These are phyloP conservation scores for Mitragyna speciosa DNA, from an alignment of 257 asterid genomes.

Conservation along the genomic window DNA sequence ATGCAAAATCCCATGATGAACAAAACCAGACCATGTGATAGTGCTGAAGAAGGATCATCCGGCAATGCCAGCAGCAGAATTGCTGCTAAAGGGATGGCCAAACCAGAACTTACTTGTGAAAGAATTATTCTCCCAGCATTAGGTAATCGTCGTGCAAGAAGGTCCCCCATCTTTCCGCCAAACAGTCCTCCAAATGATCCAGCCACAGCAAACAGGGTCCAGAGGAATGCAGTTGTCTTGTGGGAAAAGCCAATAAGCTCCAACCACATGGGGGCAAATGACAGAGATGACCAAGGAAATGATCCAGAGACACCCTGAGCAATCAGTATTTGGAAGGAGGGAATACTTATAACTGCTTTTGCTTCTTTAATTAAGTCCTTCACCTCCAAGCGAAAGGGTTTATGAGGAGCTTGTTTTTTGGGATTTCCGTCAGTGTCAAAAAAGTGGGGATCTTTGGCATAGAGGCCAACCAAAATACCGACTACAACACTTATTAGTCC, in stretches of 20 bases:
- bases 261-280: constrained; percentile 82
- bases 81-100: constrained; percentile 76
- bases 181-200: constrained; percentile 66
- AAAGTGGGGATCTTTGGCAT: constrained; percentile 73
- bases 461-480: constrained; percentile 58
- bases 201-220: constrained; percentile 62
- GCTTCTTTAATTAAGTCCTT: constrained; percentile 61
- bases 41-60: constrained; percentile 56
- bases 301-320: constrained; percentile 84
- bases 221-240: constrained; percentile 55
- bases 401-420: constrained; percentile 37
- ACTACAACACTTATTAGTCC: constrained; percentile 58
- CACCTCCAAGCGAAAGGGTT: constrained; percentile 44
- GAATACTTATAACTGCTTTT: constrained; percentile 58
- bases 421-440: constrained; percentile 31
- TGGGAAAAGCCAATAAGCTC: constrained; percentile 91
- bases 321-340: constrained; percentile 63
- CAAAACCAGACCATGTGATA: constrained; percentile 62
- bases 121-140: constrained; percentile 74
- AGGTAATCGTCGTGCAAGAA: constrained; percentile 58
- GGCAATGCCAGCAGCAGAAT: constrained; percentile 70
- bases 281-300: constrained; percentile 69
- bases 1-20: constrained; percentile 62
- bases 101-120: constrained; percentile 81
- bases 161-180: constrained; percentile 87